Evolutionary conservation across 306 rosid genomes (phyloP).

Genomic region (Begonia peltatifolia): DNA sequence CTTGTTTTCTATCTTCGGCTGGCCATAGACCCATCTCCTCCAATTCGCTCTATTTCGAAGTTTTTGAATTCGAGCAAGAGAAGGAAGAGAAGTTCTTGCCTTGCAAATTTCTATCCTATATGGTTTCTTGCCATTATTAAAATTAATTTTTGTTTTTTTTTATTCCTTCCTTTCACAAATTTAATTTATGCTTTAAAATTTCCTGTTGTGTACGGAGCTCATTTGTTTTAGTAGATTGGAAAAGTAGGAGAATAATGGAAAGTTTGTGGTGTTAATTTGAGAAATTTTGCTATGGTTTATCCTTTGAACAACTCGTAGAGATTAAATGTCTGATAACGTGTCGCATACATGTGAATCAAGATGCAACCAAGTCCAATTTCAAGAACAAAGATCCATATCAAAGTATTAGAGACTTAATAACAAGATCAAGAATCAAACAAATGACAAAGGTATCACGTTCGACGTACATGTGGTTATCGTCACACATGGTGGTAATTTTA

Average conservation of each 20-base stretch:
- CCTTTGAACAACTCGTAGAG: conserved; percentile 10
- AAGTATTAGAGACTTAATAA: too few relatives aligned
- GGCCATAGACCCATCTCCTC: too few relatives aligned
- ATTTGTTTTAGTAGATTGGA: conserved; percentile 10
- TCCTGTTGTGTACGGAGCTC: conserved; percentile 12
- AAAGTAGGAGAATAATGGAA: conserved; percentile 2
- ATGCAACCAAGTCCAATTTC: too few relatives aligned
- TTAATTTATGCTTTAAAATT: conserved; percentile 18
- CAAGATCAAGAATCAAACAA: too few relatives aligned
- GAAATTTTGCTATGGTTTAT: not conserved
- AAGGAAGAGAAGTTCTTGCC: not conserved
- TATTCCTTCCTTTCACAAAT: conserved; percentile 26
- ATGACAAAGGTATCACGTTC: too few relatives aligned
- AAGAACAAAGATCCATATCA: too few relatives aligned
- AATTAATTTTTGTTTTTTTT: conserved; percentile 8
- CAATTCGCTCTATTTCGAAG: not conserved
- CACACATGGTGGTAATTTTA: too few relatives aligned
- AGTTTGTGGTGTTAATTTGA: not conserved
- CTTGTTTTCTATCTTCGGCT: too few relatives aligned
- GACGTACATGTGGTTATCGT: too few relatives aligned
- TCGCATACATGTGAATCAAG: too few relatives aligned
- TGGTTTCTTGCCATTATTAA: conserved; percentile 9
- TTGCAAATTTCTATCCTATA: not conserved
- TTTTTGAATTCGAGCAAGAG: not conserved
- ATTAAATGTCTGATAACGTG: not conserved